phyloP scores from a whole-genome alignment of 192 early-diverging fungal genomes.

The Entomortierella beljakovae region DNA sequence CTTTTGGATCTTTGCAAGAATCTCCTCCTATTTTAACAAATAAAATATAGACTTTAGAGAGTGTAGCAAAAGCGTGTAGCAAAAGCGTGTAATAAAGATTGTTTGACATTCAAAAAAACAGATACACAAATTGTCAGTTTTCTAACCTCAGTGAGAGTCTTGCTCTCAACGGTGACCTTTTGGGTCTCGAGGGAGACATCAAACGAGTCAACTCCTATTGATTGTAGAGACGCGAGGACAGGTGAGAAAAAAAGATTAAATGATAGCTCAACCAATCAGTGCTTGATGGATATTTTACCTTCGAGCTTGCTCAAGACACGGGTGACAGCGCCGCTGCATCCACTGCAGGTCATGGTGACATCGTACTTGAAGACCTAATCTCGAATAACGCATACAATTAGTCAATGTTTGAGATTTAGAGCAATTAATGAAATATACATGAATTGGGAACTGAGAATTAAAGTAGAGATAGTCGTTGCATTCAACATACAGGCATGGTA shows the following conservation, averaged over 20 bases:
- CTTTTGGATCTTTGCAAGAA: constrained; percentile 46
- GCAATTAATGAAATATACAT: background rate
- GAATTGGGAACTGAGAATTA: background rate
- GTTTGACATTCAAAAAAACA: background rate
- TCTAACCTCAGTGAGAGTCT: constrained; percentile 32
- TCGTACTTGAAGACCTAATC: constrained; percentile 74
- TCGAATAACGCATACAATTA: background rate
- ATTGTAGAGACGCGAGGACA: background rate
- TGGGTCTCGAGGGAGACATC: constrained; percentile 74
- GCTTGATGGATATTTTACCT: constrained; percentile 27
- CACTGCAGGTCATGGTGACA: constrained; percentile 83
- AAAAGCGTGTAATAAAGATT: too few species aligned
- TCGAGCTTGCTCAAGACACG: constrained; percentile 70
- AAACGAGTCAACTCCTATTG: constrained; percentile 51
- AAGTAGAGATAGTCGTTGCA: background rate
- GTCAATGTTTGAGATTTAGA: background rate
- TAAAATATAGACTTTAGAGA: background rate
- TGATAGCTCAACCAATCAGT: background rate
- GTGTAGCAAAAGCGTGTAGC: too few species aligned
- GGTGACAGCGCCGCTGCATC: constrained; percentile 82
- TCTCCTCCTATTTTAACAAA: constrained; percentile 26
- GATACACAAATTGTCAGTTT: background rate
- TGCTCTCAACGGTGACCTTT: constrained; percentile 66
- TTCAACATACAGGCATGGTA: constrained; percentile 29
- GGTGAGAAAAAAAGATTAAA: background rate